Conservation (phyloP, 1,139 yeast genomes). For the Lodderomyces margitis region DNA sequence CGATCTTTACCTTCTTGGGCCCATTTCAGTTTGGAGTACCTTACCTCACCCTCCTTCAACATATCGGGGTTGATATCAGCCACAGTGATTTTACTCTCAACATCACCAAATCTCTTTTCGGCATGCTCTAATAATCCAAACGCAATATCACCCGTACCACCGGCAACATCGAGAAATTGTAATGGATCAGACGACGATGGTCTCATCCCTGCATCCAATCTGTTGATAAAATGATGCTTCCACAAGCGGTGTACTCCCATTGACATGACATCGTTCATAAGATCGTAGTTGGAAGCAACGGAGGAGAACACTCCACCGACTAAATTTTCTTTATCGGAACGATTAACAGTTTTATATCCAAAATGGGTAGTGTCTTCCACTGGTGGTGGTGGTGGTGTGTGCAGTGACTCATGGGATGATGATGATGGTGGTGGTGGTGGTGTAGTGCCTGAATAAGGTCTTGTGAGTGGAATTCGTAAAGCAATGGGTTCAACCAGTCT, state of each 20-base stretch:
- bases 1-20: slow-evolving; percentile 50
- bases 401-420: not conserved
- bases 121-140: slow-evolving; percentile 94
- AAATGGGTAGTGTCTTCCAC: slow-evolving; percentile 69
- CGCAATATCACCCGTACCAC: slow-evolving; percentile 98
- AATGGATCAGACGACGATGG: slow-evolving; percentile 79
- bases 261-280: slow-evolving; percentile 98
- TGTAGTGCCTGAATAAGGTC: slow-evolving; percentile 7
- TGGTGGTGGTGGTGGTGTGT: slow-evolving; percentile 8
- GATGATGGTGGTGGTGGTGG: slow-evolving; percentile 4
- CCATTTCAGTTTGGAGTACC: slow-evolving; percentile 57
- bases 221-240: slow-evolving; percentile 86
- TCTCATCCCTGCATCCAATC: slow-evolving; percentile 91
- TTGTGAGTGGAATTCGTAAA: not conserved
- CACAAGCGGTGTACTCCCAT: slow-evolving; percentile 92
- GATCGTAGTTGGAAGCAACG: slow-evolving; percentile 90
- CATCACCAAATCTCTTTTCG: slow-evolving; percentile 72
- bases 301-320: slow-evolving; percentile 91
- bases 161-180: slow-evolving; percentile 93
- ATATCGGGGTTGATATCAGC: slow-evolving; percentile 96
- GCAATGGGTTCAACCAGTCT: slow-evolving; percentile 8
- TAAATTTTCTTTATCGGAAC: slow-evolving; percentile 76
- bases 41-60: slow-evolving; percentile 86
- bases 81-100: slow-evolving; percentile 75
- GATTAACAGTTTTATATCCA: slow-evolving; percentile 84